Percentiles rank a stretch among this genome's conserved stretches.
phyloP scores from a whole-genome alignment of 2,329 filamentous ascomycete genomes.

The Exophiala sp. region DNA sequence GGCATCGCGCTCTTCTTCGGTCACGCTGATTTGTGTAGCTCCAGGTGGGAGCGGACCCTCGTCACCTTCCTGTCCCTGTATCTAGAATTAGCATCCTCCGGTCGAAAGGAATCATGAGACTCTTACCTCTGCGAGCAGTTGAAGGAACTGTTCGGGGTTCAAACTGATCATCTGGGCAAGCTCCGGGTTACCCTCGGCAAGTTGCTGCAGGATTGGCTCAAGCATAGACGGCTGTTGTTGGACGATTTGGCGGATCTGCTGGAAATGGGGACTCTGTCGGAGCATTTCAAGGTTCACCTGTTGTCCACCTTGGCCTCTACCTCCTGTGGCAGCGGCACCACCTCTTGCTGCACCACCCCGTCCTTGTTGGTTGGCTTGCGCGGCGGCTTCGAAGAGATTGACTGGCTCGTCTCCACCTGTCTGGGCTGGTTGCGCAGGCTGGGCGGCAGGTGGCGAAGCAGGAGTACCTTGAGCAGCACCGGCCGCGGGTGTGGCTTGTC shows the following conservation, averaged over 20 bases:
- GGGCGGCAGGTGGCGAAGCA: slow-evolving; percentile 37
- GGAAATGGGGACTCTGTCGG: slow-evolving; percentile 93
- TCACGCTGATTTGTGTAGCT: slow-evolving; percentile 84
- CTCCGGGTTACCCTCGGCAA: slow-evolving; percentile 90
- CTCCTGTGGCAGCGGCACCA: slow-evolving; percentile 42
- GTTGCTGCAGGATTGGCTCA: slow-evolving; percentile 94
- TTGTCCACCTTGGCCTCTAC: slow-evolving; percentile 48
- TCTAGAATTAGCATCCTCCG: slow-evolving; percentile 2
- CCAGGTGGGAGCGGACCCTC: slow-evolving; percentile 72
- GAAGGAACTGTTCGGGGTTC: slow-evolving; percentile 90
- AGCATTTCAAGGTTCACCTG: slow-evolving; percentile 87
- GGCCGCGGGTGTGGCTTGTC: slow-evolving; percentile 41
- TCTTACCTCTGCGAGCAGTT: slow-evolving; percentile 69
- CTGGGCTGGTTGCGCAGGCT: slow-evolving; percentile 35
- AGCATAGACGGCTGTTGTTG: slow-evolving; percentile 98
- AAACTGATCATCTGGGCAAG: slow-evolving; percentile 87
- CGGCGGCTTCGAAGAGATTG: slow-evolving; percentile 91
- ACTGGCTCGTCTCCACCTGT: slow-evolving; percentile 60
- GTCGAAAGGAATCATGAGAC: not conserved
- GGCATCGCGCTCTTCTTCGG: slow-evolving; percentile 92
- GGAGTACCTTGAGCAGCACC: slow-evolving; percentile 16
- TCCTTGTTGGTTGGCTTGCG: slow-evolving; percentile 60
- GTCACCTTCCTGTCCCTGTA: slow-evolving; percentile 64
- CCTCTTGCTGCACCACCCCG: slow-evolving; percentile 31
- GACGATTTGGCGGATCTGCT: slow-evolving; percentile 93